phyloP scores from a whole-genome alignment of 495 filamentous ascomycete genomes.

The Lichina pygmaea region DNA sequence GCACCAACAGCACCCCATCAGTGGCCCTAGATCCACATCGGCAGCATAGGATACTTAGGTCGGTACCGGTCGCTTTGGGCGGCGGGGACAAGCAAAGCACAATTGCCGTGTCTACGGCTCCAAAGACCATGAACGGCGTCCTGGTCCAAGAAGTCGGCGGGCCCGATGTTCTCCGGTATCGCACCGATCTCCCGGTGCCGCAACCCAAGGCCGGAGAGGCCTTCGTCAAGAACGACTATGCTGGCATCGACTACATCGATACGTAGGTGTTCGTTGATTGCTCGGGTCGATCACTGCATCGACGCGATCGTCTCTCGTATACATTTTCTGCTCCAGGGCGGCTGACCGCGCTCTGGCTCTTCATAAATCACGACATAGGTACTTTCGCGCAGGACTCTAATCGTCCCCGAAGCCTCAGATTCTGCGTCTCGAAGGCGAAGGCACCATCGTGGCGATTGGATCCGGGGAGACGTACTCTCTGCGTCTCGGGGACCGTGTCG shows the following conservation, averaged over 20 bases:
- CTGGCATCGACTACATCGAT: slow-evolving; percentile 80
- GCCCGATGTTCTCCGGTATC: slow-evolving; percentile 49
- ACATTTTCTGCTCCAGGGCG: slow-evolving; percentile 1
- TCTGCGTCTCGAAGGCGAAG: slow-evolving; percentile 62
- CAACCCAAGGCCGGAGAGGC: slow-evolving; percentile 40
- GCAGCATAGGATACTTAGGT: no score
- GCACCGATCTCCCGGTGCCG: slow-evolving; percentile 51
- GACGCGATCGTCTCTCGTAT: background rate
- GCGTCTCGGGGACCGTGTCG: slow-evolving; percentile 37
- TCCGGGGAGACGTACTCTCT: slow-evolving; percentile 19
- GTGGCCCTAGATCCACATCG: no score
- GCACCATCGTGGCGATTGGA: slow-evolving; percentile 28
- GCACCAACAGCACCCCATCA: no score
- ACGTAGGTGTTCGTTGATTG: slow-evolving; percentile 25
- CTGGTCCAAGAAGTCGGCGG: slow-evolving; percentile 53
- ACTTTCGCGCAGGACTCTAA: slow-evolving; percentile 83
- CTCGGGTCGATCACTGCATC: no score
- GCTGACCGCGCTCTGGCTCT: background rate
- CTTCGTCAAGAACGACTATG: slow-evolving; percentile 61
- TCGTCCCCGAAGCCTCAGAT: slow-evolving; percentile 45
- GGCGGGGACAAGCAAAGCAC: no score
- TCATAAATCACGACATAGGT: slow-evolving; percentile 18
- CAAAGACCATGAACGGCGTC: slow-evolving; percentile 51
- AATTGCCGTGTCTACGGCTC: no score
- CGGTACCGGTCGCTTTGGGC: no score